Percentiles rank a stretch among this genome's conserved stretches.
These are phyloP conservation scores for Penicillium longicatenatum DNA, from an alignment of 495 filamentous ascomycete species.

Conservation along the genomic window DNA sequence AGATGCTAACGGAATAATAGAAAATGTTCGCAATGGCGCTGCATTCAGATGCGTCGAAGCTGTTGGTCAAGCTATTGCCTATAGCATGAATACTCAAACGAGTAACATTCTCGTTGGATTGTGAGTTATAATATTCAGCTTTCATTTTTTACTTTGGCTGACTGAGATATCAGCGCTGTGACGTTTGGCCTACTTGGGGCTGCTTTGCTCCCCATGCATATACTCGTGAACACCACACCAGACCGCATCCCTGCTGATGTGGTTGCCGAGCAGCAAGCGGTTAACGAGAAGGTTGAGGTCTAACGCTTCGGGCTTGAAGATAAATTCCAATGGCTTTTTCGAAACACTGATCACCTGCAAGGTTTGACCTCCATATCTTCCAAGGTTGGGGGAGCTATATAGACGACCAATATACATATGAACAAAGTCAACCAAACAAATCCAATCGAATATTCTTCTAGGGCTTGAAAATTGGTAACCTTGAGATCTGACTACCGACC, in stretches of 20 bases:
- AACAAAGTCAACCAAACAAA: not conserved
- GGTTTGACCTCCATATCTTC: not conserved
- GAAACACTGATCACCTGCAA: not conserved
- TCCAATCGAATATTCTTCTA: not conserved
- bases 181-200: conserved; percentile 28
- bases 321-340: not conserved
- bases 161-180: conserved; percentile 21
- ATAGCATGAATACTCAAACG: conserved; percentile 36
- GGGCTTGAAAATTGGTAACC: too few species aligned
- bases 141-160: not conserved
- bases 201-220: conserved; percentile 28
- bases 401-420: not conserved
- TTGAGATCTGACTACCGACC: too few species aligned
- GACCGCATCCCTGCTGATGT: conserved; percentile 34
- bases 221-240: conserved; percentile 33
- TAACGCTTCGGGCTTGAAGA: not conserved
- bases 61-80: conserved; percentile 32
- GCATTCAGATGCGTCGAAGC: conserved; percentile 35
- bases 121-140: conserved; percentile 16
- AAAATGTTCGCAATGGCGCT: conserved; percentile 35
- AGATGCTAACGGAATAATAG: conserved; percentile 10
- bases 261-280: conserved; percentile 30
- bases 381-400: too few species aligned
- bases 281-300: conserved; percentile 15
- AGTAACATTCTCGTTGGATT: conserved; percentile 31